These are phyloP conservation scores for Rubia peregrina DNA, from an alignment of 305 asterid species.

Conservation along the genomic window DNA sequence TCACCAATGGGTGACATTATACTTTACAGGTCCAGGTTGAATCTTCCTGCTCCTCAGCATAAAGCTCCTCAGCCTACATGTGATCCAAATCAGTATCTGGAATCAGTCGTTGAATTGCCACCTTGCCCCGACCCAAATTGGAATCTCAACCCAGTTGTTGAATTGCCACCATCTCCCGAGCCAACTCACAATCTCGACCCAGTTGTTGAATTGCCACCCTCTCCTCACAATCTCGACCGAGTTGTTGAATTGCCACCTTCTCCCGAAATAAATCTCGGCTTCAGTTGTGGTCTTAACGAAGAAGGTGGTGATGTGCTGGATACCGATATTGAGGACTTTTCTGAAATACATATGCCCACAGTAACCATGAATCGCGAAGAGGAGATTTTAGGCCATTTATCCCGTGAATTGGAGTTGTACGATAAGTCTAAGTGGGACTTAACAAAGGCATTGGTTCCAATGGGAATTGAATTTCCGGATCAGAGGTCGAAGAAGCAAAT, in stretches of 20 bases:
- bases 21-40: neutral
- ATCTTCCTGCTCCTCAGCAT: neutral
- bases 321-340: slow-evolving; percentile 35
- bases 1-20: neutral
- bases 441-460: slow-evolving; percentile 28
- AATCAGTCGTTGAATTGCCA: neutral
- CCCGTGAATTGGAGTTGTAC: neutral
- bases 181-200: no score
- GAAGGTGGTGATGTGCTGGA: slow-evolving; percentile 6
- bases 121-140: neutral
- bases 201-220: no score
- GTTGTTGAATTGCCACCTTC: neutral
- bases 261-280: neutral
- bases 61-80: no score
- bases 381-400: neutral
- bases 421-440: slow-evolving; percentile 14
- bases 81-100: neutral
- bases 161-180: neutral
- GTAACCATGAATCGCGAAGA: neutral
- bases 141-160: neutral
- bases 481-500: slow-evolving; percentile 25
- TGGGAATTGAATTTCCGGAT: slow-evolving; percentile 16
- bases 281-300: neutral
- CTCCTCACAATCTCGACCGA: neutral
- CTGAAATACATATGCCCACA: neutral